Percentiles rank a stretch among this genome's conserved stretches.
These are phyloP conservation scores for Pseudocercospora eumusae DNA, from an alignment of 2,329 filamentous ascomycete species.

Conservation along the genomic window DNA sequence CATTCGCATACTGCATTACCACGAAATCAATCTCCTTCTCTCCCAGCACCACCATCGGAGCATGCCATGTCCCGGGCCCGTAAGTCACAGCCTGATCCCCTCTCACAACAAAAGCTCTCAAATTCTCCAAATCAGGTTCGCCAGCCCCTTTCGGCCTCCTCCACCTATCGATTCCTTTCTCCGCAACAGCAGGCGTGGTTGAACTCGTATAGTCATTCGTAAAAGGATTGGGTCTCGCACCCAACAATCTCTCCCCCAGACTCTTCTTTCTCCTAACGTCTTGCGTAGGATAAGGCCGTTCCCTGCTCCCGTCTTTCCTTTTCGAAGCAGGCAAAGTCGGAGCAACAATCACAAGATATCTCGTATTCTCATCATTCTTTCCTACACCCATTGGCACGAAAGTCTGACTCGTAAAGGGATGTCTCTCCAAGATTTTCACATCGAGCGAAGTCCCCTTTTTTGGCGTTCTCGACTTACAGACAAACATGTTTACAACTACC, in stretches of 20 bases:
- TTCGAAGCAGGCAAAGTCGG: slow-evolving; percentile 62
- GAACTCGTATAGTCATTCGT: slow-evolving; percentile 52
- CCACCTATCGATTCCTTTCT: slow-evolving; percentile 3
- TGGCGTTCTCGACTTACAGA: slow-evolving; percentile 69
- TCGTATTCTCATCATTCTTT: slow-evolving; percentile 47
- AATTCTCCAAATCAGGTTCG: slow-evolving; percentile 68
- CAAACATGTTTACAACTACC: slow-evolving; percentile 83
- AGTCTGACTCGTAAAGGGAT: slow-evolving; percentile 92
- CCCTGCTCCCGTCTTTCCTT: slow-evolving; percentile 3
- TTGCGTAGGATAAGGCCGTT: slow-evolving; percentile 43
- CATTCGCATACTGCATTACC: slow-evolving; percentile 86
- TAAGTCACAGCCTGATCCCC: slow-evolving; percentile 87
- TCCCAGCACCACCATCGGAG: slow-evolving; percentile 89
- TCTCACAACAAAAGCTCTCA: slow-evolving; percentile 77
- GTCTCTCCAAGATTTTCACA: slow-evolving; percentile 77
- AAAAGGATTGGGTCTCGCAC: slow-evolving; percentile 48
- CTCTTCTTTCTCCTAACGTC: slow-evolving; percentile 39
- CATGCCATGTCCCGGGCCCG: slow-evolving; percentile 89
- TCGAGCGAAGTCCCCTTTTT: slow-evolving; percentile 53
- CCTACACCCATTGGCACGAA: slow-evolving; percentile 74
- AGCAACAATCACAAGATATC: slow-evolving; percentile 86
- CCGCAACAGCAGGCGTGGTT: slow-evolving; percentile 28
- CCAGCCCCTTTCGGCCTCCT: slow-evolving; percentile 50
- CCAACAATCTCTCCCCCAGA: slow-evolving; percentile 46
- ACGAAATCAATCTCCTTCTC: slow-evolving; percentile 74